phyloP scores from a whole-genome alignment of 169 alveolate genomes.

The Blepharisma undulans region DNA sequence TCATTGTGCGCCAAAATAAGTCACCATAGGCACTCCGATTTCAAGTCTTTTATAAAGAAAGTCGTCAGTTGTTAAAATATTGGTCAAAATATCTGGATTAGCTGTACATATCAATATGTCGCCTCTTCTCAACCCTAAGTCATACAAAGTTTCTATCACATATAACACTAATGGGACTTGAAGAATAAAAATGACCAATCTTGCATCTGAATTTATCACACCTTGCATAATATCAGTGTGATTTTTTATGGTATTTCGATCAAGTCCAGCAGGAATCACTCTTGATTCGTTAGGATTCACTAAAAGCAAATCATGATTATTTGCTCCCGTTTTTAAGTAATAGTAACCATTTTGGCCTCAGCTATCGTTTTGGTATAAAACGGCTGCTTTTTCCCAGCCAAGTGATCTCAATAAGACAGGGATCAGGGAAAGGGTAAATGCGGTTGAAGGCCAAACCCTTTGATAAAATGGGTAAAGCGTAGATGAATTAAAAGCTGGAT shows the following conservation, averaged over 20 bases:
- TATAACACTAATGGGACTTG: background rate
- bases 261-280: background rate
- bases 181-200: background rate
- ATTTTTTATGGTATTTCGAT: background rate
- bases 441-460: background rate
- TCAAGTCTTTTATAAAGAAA: background rate
- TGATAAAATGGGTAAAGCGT: background rate
- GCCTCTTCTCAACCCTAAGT: background rate
- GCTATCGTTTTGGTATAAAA: background rate
- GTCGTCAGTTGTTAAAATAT: background rate
- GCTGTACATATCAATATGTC: background rate
- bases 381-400: background rate
- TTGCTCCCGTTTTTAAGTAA: background rate
- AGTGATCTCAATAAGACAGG: background rate
- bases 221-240: background rate
- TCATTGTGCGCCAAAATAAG: background rate
- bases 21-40: background rate
- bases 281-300: background rate
- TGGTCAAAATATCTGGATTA: too few species aligned
- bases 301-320: background rate
- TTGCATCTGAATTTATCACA: background rate
- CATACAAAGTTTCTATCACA: background rate
- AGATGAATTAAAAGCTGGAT: background rate
- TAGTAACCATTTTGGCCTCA: background rate
- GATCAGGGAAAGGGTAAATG: background rate